phyloP scores from a whole-genome alignment of 192 early-diverging fungal genomes.

The Thoreauomyces humboldtii region DNA sequence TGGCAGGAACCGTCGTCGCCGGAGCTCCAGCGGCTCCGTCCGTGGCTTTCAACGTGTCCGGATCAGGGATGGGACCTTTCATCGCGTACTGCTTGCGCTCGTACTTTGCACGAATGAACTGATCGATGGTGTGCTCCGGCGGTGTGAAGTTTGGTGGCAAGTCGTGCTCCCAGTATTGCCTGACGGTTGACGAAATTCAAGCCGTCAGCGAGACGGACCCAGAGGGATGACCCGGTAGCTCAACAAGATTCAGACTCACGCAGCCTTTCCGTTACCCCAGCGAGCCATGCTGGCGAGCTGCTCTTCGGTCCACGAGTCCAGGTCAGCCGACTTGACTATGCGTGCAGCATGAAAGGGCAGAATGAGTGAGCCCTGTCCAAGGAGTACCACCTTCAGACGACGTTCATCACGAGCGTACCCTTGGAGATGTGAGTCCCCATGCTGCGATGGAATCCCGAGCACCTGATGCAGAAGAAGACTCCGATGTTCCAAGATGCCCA shows the following conservation, averaged over 20 bases:
- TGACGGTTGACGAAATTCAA: conserved; percentile 8
- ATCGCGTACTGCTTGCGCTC: conserved; percentile 72
- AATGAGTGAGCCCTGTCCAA: not conserved
- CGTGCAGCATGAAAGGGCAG: not conserved
- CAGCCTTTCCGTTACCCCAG: conserved; percentile 75
- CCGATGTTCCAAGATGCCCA: conserved; percentile 90
- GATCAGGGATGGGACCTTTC: conserved; percentile 73
- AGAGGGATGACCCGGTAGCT: not conserved
- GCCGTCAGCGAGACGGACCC: not conserved
- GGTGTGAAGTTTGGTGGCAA: conserved; percentile 51
- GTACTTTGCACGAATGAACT: conserved; percentile 78
- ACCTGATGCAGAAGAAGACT: conserved; percentile 91
- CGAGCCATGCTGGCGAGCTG: conserved; percentile 75
- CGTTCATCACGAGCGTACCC: conserved; percentile 43
- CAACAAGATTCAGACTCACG: conserved; percentile 40
- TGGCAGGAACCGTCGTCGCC: not conserved
- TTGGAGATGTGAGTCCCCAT: conserved; percentile 84
- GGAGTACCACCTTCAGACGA: too few species aligned
- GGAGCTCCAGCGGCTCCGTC: conserved; percentile 7
- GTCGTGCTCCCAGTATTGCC: conserved; percentile 51
- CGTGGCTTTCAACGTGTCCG: conserved; percentile 49
- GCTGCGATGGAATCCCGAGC: conserved; percentile 78
- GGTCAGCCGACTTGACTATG: conserved; percentile 79
- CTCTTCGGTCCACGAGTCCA: conserved; percentile 77
- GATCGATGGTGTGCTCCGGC: conserved; percentile 64